Evolutionary conservation across 371 early-diverging fungal genomes (phyloP), one percentile per base, ranked within the genome.

Genomic region (Cladochytrium tenue): DNA sequence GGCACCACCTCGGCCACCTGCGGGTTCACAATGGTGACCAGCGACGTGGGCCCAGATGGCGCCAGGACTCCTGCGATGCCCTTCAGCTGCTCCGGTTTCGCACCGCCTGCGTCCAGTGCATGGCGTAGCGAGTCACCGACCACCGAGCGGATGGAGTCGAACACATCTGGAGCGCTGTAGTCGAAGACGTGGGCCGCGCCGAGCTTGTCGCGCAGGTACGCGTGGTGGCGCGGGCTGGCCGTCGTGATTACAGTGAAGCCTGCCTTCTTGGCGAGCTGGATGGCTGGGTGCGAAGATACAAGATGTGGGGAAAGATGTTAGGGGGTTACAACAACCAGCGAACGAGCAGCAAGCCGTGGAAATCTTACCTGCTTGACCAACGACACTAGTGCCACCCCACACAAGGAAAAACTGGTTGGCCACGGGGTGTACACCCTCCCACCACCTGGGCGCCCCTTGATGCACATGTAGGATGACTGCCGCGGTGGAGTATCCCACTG

Each of bases 141-240:
- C 13, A 43, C 13, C 43, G 61, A 35, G 23, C 61, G 61, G 51
- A 60, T 60, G 32, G 34, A 35, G 23, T 35, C 61, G 27, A 28
- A 35, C 4, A 35, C 35, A 3, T 35, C 50, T 17, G 61, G 61
- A 3, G 53, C 5, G 2, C 64, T 67, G 34, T 79, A 79, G 61
- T 80, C 80, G 26, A 78, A 61, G 1, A 74, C 74, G 1, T 57
- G 51, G 17, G 71, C 69, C 3, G 79, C 79, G 28, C 79, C 79
- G 62, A 79, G 32, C 5, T 51, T 52, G 53, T 34, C 51, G 43
- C 53, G 50, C 10, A 63, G 70, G n/a, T 26, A 50, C 20, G 68
- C 76, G 5, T 56, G 30, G 26, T 80, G 76, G 33, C 13, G 34
- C 0, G 79, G 50, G 31, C 69, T 71, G 25, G 76, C 79, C 0